A percentile compares a stretch with the other conserved stretches of the same genome.
phyloP scores from a whole-genome alignment of 2,329 filamentous ascomycete species.

The Scedosporium boydii region DNA sequence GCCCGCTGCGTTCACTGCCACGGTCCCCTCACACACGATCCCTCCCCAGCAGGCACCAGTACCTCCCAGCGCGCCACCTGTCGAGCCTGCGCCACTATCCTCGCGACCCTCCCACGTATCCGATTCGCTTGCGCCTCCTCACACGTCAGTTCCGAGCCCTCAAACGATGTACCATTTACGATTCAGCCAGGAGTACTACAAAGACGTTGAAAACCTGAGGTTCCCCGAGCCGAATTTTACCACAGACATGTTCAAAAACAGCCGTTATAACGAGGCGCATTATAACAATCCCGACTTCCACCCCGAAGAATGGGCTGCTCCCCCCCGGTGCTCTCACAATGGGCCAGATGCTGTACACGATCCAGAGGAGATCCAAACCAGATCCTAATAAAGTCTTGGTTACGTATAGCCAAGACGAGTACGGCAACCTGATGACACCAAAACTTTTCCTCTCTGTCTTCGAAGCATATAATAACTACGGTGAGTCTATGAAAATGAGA shows the following conservation, averaged over 20 bases:
- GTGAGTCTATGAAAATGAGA: too few relatives aligned
- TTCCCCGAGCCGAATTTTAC: constrained; percentile 38
- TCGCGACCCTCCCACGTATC: neutral
- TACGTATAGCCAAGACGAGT: too few relatives aligned
- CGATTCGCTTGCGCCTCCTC: neutral
- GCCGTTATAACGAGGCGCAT: constrained; percentile 57
- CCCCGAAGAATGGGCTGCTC: constrained; percentile 35
- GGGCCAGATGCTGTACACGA: too few relatives aligned
- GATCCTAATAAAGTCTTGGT: too few relatives aligned
- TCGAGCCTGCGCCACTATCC: constrained; percentile 18
- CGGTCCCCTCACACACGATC: constrained; percentile 13
- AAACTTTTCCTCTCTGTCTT: too few relatives aligned
- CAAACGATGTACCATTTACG: constrained; percentile 28
- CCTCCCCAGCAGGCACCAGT: constrained; percentile 21
- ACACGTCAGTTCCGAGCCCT: constrained; percentile 2
- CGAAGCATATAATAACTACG: too few relatives aligned
- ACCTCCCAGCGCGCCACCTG: constrained; percentile 20
- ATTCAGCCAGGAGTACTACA: constrained; percentile 46
- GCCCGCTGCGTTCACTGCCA: constrained; percentile 12
- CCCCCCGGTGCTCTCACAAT: too few relatives aligned
- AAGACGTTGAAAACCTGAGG: constrained; percentile 29
- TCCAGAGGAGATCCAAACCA: too few relatives aligned
- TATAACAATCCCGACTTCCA: constrained; percentile 52
- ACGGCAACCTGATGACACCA: too few relatives aligned
- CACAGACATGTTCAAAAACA: constrained; percentile 55